A percentile compares a stretch with the other conserved stretches of the same genome.
phyloP scores from a whole-genome alignment of 805 yeast species.

The Zygosaccharomyces rouxii region DNA sequence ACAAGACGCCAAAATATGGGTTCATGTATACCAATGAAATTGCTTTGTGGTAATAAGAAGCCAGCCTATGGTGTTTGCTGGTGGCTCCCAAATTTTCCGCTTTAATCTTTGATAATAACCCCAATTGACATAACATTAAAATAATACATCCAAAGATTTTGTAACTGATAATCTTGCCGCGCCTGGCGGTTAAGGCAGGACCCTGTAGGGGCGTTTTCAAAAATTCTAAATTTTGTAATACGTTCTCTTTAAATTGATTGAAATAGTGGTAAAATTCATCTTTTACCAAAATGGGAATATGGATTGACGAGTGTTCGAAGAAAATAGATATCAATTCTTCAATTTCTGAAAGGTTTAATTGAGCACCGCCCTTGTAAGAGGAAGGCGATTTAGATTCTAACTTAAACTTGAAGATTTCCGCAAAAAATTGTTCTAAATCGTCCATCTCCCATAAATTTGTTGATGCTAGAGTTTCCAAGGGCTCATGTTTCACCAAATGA shows the following conservation, averaged over 20 bases:
- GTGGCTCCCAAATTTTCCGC: conserved; percentile 11
- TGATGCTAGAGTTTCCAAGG: conserved; percentile 16
- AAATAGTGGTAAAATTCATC: conserved; percentile 64
- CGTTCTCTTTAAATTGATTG: conserved; percentile 22
- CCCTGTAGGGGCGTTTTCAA: conserved; percentile 3
- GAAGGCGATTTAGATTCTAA: neutral
- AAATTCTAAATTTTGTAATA: conserved; percentile 10
- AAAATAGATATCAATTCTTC: conserved; percentile 65
- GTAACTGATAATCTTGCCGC: conserved; percentile 24
- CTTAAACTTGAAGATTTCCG: conserved; percentile 20
- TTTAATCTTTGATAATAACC: conserved; percentile 27
- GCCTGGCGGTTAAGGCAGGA: conserved; percentile 7
- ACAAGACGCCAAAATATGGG: conserved; percentile 51
- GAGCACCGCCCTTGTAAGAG: conserved; percentile 3
- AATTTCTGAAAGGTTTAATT: conserved; percentile 31
- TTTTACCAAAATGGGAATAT: conserved; percentile 66
- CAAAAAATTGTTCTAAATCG: conserved; percentile 24
- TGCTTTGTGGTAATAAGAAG: conserved; percentile 50
- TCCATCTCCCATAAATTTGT: conserved; percentile 30
- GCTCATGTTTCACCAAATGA: conserved; percentile 14
- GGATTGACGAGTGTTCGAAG: conserved; percentile 73
- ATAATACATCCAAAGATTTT: conserved; percentile 30
- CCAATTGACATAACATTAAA: conserved; percentile 31
- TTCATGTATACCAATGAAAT: conserved; percentile 59
- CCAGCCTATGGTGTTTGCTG: conserved; percentile 12